Conservation (phyloP, 2,329 filamentous ascomycete species). For the Fusarium transvaalense region DNA sequence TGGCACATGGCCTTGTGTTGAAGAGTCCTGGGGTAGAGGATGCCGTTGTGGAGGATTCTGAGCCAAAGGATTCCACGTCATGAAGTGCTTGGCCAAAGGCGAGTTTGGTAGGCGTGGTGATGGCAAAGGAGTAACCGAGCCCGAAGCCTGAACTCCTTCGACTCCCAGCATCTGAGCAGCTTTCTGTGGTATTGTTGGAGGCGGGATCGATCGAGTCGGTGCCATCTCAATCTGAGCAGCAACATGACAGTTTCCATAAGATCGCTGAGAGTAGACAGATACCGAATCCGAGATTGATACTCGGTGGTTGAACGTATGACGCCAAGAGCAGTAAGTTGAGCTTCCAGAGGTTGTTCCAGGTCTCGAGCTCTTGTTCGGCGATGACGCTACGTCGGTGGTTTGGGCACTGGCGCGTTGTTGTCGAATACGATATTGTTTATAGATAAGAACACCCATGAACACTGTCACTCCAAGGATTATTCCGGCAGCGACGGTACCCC, state of each 20-base stretch:
- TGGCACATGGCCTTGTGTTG: neutral
- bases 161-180: slow-evolving; percentile 36
- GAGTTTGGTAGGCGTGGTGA: slow-evolving; percentile 2
- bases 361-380: neutral
- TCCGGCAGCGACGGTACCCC: slow-evolving; percentile 36
- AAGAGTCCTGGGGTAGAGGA: neutral
- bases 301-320: slow-evolving; percentile 30
- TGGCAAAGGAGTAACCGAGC: slow-evolving; percentile 3
- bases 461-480: slow-evolving; percentile 33
- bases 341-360: neutral
- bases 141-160: slow-evolving; percentile 14
- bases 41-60: slow-evolving; percentile 4
- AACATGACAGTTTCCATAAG: slow-evolving; percentile 29
- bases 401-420: neutral
- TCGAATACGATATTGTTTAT: slow-evolving; percentile 23
- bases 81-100: slow-evolving; percentile 4
- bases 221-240: slow-evolving; percentile 1
- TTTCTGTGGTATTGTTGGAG: slow-evolving; percentile 27
- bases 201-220: neutral
- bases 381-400: neutral
- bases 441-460: slow-evolving; percentile 37
- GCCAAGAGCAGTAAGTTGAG: slow-evolving; percentile 10
- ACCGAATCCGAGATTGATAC: slow-evolving; percentile 21
- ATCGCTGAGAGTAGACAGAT: slow-evolving; percentile 33
- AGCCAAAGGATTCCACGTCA: slow-evolving; percentile 6